These are phyloP conservation scores for Aeschynomene evenia DNA, from an alignment of 306 rosid species.

Conservation along the genomic window DNA sequence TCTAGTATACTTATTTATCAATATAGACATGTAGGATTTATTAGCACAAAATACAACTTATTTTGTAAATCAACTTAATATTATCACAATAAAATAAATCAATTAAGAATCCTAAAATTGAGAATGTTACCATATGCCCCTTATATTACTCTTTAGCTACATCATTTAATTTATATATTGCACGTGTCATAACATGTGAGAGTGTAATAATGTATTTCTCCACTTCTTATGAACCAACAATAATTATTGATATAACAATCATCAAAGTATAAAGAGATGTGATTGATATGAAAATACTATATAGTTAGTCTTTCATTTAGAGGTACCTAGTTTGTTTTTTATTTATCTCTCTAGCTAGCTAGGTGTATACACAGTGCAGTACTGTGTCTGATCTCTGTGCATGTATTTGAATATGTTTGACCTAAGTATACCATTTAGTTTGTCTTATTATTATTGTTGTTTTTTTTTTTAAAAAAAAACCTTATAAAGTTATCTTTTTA, in stretches of 20 bases:
- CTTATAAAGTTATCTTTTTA: too few relatives aligned
- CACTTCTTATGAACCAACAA: neutral
- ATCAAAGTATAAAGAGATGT: neutral
- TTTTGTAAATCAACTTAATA: too few relatives aligned
- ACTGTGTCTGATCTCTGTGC: neutral
- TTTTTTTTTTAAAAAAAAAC: too few relatives aligned
- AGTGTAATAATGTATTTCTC: neutral
- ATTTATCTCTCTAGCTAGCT: slow-evolving; percentile 27
- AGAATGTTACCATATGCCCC: too few relatives aligned
- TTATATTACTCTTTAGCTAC: neutral
- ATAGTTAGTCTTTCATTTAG: neutral
- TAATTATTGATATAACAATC: neutral
- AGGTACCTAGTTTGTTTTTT: neutral
- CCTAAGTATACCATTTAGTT: neutral
- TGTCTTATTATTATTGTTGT: too few relatives aligned
- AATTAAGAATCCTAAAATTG: too few relatives aligned
- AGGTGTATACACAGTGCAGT: slow-evolving; percentile 22
- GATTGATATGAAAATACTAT: neutral
- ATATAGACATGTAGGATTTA: too few relatives aligned
- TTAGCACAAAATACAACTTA: too few relatives aligned
- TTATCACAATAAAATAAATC: too few relatives aligned
- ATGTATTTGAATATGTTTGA: neutral
- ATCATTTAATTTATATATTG: neutral
- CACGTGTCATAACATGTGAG: neutral
- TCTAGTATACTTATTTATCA: too few relatives aligned